A percentile compares a stretch with the other conserved stretches of the same genome.
phyloP scores from a whole-genome alignment of 108 stramenopile genomes.

The Tribonema minus region DNA sequence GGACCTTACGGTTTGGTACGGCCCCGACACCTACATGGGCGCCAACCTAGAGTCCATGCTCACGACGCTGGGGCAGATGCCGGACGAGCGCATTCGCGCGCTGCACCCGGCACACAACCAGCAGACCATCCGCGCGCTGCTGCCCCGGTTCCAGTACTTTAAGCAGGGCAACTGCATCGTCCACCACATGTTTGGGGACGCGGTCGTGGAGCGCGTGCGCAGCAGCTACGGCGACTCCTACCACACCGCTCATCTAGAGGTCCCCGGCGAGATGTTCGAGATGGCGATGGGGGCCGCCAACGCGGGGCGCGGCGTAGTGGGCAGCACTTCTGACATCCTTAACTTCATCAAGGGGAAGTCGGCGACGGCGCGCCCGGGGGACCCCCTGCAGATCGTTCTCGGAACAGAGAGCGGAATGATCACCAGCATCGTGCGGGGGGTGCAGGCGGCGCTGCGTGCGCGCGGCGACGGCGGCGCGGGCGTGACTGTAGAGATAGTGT shows the following conservation, averaged over 20 bases:
- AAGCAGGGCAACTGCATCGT: slow-evolving; percentile 80
- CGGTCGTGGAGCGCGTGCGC: slow-evolving; percentile 41
- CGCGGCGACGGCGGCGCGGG: slow-evolving; percentile 58
- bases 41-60: slow-evolving; percentile 74
- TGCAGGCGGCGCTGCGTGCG: slow-evolving; percentile 71
- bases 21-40: slow-evolving; percentile 95
- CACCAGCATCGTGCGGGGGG: slow-evolving; percentile 78
- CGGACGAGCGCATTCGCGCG: slow-evolving; percentile 29
- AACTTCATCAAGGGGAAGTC: slow-evolving; percentile 66
- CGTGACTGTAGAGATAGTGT: slow-evolving; percentile 73
- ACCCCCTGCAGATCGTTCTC: slow-evolving; percentile 73
- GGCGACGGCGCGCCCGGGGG: not conserved
- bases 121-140: slow-evolving; percentile 11
- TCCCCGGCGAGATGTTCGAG: slow-evolving; percentile 94
- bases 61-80: slow-evolving; percentile 10
- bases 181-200: slow-evolving; percentile 88
- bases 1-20: slow-evolving; percentile 60
- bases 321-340: slow-evolving; percentile 84
- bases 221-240: slow-evolving; percentile 69
- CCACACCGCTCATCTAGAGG: slow-evolving; percentile 89
- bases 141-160: slow-evolving; percentile 22
- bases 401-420: slow-evolving; percentile 92
- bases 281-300: slow-evolving; percentile 76
- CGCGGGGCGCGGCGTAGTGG: slow-evolving; percentile 73
- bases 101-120: slow-evolving; percentile 39